phyloP scores from a whole-genome alignment of 1,284 basidiomycete genomes.

The Phylloboletellus chloephorus region DNA sequence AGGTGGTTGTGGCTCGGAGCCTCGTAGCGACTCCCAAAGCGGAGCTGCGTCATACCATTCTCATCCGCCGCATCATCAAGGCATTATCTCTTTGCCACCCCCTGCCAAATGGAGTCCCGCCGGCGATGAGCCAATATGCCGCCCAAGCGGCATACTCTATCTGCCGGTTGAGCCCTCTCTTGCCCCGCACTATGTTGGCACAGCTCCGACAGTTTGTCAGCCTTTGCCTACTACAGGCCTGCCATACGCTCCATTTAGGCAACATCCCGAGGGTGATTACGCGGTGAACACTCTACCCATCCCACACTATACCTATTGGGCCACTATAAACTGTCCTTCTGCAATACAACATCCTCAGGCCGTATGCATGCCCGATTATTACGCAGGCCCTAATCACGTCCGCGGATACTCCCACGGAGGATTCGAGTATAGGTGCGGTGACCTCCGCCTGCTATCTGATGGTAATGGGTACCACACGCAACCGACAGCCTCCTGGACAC shows the following conservation, averaged over 20 bases:
- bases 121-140: slow-evolving; percentile 65
- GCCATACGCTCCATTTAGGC: slow-evolving; percentile 29
- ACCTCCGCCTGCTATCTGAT: slow-evolving; percentile 40
- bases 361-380: slow-evolving; percentile 47
- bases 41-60: slow-evolving; percentile 7
- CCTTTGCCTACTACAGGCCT: slow-evolving; percentile 37
- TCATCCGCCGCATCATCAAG: slow-evolving; percentile 25
- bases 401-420: slow-evolving; percentile 58
- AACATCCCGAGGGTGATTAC: slow-evolving; percentile 18
- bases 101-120: slow-evolving; percentile 77
- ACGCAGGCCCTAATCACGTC: slow-evolving; percentile 43
- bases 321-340: slow-evolving; percentile 32
- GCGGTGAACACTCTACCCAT: slow-evolving; percentile 11
- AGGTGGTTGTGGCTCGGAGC: slow-evolving; percentile 3
- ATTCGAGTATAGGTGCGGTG: slow-evolving; percentile 47
- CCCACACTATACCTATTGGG: slow-evolving; percentile 41
- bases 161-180: slow-evolving; percentile 57
- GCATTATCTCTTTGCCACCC: slow-evolving; percentile 50
- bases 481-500: slow-evolving; percentile 40
- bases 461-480: slow-evolving; percentile 36
- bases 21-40: slow-evolving; percentile 3
- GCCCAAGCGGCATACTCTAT: slow-evolving; percentile 48
- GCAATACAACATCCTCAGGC: slow-evolving; percentile 50
- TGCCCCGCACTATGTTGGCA: slow-evolving; percentile 23
- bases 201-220: slow-evolving; percentile 31